A percentile compares a stretch with the other conserved stretches of the same genome.
phyloP scores from a whole-genome alignment of 208 protist species.

The Wallacemonas sp. region DNA sequence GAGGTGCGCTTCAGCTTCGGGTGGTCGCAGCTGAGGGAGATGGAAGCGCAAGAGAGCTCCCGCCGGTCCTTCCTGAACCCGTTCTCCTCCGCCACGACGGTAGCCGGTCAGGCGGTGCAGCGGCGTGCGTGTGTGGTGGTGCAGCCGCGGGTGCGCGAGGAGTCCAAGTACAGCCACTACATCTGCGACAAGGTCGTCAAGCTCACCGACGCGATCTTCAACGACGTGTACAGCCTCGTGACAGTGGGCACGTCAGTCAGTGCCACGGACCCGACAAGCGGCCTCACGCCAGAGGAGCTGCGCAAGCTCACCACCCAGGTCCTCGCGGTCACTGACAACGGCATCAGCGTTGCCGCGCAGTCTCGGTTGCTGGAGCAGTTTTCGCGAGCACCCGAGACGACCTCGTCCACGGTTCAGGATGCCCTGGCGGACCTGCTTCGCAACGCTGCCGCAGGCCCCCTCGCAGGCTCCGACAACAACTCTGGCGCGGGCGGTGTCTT shows the following conservation, averaged over 20 bases:
- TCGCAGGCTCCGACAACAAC: not conserved
- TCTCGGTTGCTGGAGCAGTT: not conserved
- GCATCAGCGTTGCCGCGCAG: conserved; percentile 11
- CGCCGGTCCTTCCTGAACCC: conserved; percentile 32
- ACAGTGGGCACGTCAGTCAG: not conserved
- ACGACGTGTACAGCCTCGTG: not conserved
- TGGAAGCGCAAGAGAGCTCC: conserved; percentile 54
- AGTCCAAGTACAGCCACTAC: conserved; percentile 43
- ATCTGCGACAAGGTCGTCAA: conserved; percentile 20
- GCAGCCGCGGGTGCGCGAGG: conserved; percentile 37
- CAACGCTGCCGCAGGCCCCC: not conserved
- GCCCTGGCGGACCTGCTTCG: conserved; percentile 8
- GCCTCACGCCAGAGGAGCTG: conserved; percentile 7
- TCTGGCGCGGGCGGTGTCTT: not conserved
- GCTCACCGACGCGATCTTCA: conserved; percentile 11
- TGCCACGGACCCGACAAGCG: conserved; percentile 2
- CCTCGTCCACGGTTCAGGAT: not conserved
- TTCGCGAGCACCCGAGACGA: not conserved
- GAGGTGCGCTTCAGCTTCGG: conserved; percentile 59
- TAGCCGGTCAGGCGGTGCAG: conserved; percentile 28
- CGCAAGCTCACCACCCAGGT: conserved; percentile 8
- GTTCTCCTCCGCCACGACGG: conserved; percentile 19
- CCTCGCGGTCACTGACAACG: not conserved
- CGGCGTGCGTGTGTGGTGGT: conserved; percentile 17
- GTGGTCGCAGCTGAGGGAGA: conserved; percentile 72